A percentile compares a stretch with the other conserved stretches of the same genome.
Conservation (phyloP, 768 basidiomycete species). For the Termitomyces eurrhizus region DNA sequence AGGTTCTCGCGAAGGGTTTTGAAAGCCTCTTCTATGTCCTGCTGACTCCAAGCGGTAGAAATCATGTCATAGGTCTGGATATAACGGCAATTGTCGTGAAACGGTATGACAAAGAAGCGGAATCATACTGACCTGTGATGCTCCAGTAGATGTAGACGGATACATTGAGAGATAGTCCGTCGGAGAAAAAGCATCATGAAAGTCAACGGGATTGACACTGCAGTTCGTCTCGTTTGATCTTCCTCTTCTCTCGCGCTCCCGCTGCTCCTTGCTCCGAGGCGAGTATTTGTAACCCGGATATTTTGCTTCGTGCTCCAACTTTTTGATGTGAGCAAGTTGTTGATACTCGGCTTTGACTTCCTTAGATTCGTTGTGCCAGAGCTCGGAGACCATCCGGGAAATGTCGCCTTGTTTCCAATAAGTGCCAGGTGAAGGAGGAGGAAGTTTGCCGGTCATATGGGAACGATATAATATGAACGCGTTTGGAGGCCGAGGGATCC, state of each 20-base stretch:
- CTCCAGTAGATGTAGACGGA: neutral
- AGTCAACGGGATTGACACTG: neutral
- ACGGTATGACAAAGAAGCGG: neutral
- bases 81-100: neutral
- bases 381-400: slow-evolving; percentile 2
- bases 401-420: slow-evolving; percentile 1
- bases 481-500: slow-evolving; percentile 2
- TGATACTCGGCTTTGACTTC: slow-evolving; percentile 5
- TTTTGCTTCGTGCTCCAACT: slow-evolving; percentile 5
- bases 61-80: neutral
- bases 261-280: slow-evolving; percentile 3
- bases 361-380: slow-evolving; percentile 6
- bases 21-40: neutral
- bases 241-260: neutral
- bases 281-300: slow-evolving; percentile 9
- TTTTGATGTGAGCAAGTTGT: slow-evolving; percentile 1
- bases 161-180: neutral
- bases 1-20: neutral
- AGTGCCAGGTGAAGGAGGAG: neutral
- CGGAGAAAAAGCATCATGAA: neutral
- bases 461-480: slow-evolving; percentile 5
- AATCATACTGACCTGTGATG: neutral
- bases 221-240: neutral
- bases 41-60: neutral
- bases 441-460: neutral